Conservation (phyloP, 2,329 filamentous ascomycete species). For the Tolypocladium tundrense region DNA sequence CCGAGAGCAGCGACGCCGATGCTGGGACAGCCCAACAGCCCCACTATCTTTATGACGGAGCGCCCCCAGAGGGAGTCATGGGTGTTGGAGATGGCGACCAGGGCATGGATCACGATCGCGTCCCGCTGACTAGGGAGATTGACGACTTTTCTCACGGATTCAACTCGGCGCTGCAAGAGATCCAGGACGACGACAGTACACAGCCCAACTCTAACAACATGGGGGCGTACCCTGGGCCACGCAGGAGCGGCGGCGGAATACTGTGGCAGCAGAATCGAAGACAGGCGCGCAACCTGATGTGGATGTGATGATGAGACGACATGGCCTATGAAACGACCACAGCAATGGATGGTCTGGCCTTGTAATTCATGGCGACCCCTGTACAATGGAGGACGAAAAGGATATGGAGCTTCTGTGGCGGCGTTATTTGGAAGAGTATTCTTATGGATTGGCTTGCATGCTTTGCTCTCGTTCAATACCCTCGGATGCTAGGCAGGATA, state of each 20-base stretch:
- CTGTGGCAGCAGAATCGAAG: constrained; percentile 46
- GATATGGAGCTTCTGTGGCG: not conserved
- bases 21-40: not conserved
- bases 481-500: not conserved
- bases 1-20: not conserved
- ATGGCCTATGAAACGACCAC: not conserved
- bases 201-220: constrained; percentile 7
- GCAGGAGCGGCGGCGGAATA: constrained; percentile 26
- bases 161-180: constrained; percentile 27
- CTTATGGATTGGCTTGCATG: not conserved
- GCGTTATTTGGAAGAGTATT: not conserved
- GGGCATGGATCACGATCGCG: constrained; percentile 21
- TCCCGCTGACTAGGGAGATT: constrained; percentile 28
- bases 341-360: not conserved
- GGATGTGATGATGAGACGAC: constrained; percentile 23
- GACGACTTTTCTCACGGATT: constrained; percentile 36
- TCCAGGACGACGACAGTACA: constrained; percentile 20
- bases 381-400: not conserved
- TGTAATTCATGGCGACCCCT: not conserved
- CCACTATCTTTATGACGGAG: not conserved
- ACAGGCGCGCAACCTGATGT: constrained; percentile 36
- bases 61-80: constrained; percentile 2
- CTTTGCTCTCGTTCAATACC: not conserved
- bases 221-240: constrained; percentile 11
- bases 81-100: constrained; percentile 13